A percentile compares a stretch with the other conserved stretches of the same genome.
phyloP scores from a whole-genome alignment of 306 rosid species.

The Fagus crenata region DNA sequence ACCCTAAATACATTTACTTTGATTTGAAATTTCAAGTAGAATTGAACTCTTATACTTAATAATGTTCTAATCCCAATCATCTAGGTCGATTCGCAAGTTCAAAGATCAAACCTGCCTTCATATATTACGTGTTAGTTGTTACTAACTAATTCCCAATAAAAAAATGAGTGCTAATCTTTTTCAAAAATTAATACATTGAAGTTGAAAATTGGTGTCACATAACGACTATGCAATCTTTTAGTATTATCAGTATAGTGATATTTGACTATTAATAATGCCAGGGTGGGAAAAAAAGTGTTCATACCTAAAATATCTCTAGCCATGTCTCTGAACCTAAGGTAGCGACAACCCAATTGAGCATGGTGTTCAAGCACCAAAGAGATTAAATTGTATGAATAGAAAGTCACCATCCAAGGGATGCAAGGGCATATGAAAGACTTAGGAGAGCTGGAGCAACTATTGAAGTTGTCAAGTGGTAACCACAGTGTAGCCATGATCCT shows the following conservation, averaged over 20 bases:
- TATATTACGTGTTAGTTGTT: no score
- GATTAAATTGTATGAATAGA: conserved; percentile 69
- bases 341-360: conserved; percentile 69
- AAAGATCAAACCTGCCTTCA: neutral
- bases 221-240: no score
- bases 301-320: conserved; percentile 70
- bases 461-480: conserved; percentile 81
- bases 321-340: conserved; percentile 78
- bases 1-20: neutral
- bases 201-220: no score
- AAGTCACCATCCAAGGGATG: conserved; percentile 75
- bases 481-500: conserved; percentile 85
- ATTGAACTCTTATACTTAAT: neutral
- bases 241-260: no score
- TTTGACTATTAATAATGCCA: no score
- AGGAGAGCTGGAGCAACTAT: conserved; percentile 80
- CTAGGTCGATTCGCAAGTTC: neutral
- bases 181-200: no score
- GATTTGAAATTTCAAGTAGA: neutral
- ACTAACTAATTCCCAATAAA: no score
- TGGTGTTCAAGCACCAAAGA: conserved; percentile 75
- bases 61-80: neutral
- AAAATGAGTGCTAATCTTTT: no score
- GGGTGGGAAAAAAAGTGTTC: neutral
- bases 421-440: conserved; percentile 74